Evolutionary conservation across 164 flowering plant species (phyloP).

Genomic region (Aristolochia fimbriata): DNA sequence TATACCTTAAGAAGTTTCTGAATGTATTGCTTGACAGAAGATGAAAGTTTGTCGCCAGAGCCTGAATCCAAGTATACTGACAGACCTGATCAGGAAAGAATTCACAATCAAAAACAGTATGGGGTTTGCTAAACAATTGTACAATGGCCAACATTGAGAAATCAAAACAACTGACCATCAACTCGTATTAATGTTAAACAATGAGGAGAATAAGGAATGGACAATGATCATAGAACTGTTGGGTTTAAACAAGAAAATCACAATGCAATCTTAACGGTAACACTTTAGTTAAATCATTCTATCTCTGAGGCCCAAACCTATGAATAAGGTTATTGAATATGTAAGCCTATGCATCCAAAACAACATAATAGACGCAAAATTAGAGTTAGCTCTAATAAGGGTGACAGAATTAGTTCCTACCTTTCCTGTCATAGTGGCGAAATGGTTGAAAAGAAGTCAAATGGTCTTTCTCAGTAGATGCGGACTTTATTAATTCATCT

Average conservation of each 20-base stretch:
- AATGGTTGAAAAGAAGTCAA: slow-evolving; percentile 45
- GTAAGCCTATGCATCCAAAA: neutral
- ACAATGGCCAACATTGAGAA: neutral
- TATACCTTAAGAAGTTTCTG: slow-evolving; percentile 66
- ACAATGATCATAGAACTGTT: too few species aligned
- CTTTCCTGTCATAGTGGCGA: slow-evolving; percentile 34
- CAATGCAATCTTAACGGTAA: neutral
- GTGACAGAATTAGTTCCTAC: slow-evolving; percentile 20
- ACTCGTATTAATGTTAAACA: too few species aligned
- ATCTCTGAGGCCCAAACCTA: too few species aligned
- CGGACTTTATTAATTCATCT: slow-evolving; percentile 44
- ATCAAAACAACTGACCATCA: neutral
- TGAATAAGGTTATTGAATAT: neutral
- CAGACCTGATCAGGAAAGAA: slow-evolving; percentile 32
- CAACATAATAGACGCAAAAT: neutral
- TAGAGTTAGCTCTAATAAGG: neutral
- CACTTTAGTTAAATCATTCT: neutral
- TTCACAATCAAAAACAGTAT: neutral
- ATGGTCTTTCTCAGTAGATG: slow-evolving; percentile 41
- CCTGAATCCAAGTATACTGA: slow-evolving; percentile 61
- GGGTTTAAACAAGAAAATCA: neutral
- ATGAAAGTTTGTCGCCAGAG: slow-evolving; percentile 50
- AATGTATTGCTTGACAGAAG: slow-evolving; percentile 49
- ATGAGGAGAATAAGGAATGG: too few species aligned
- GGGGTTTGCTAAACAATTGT: neutral